Conservation (phyloP, 2,329 filamentous ascomycete genomes). For the Phialophora chinensis region DNA sequence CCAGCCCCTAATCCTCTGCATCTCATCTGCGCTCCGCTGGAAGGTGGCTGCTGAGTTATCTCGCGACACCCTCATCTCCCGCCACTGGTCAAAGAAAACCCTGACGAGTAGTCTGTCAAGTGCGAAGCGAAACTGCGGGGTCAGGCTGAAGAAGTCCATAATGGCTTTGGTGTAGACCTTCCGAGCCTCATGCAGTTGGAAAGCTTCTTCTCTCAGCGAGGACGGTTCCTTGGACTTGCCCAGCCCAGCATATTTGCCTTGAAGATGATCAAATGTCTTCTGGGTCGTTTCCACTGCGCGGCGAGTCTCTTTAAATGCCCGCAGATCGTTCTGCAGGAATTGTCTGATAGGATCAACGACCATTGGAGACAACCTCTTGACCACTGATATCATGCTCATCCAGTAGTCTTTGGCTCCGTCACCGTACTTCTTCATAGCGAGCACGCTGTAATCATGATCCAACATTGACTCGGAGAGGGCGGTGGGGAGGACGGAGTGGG, state of each 20-base stretch:
- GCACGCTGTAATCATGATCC: slow-evolving; percentile 92
- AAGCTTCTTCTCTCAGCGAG: slow-evolving; percentile 89
- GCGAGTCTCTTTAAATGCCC: slow-evolving; percentile 83
- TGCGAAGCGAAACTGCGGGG: slow-evolving; percentile 80
- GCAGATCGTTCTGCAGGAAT: slow-evolving; percentile 80
- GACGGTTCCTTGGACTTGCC: slow-evolving; percentile 94
- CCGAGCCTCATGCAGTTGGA: slow-evolving; percentile 89
- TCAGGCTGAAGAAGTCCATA: slow-evolving; percentile 89
- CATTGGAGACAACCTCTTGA: slow-evolving; percentile 77
- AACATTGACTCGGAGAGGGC: slow-evolving; percentile 81
- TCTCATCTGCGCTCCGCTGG: slow-evolving; percentile 73
- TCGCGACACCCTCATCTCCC: slow-evolving; percentile 76
- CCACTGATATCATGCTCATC: slow-evolving; percentile 73
- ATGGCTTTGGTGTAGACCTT: slow-evolving; percentile 89
- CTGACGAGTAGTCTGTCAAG: slow-evolving; percentile 86
- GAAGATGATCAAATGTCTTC: slow-evolving; percentile 79
- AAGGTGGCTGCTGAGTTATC: slow-evolving; percentile 69
- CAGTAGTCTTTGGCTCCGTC: slow-evolving; percentile 90
- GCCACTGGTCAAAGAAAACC: slow-evolving; percentile 85
- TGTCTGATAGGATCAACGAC: slow-evolving; percentile 80
- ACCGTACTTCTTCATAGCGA: slow-evolving; percentile 82
- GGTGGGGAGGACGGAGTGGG: slow-evolving; percentile 74
- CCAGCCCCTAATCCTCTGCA: slow-evolving; percentile 93
- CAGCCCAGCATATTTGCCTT: slow-evolving; percentile 81
- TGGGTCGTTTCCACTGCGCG: slow-evolving; percentile 78